Evolutionary conservation across 495 filamentous ascomycete genomes (phyloP), one percentile per base, ranked within the genome.

Genomic region (Penicillium maclennaniae): DNA sequence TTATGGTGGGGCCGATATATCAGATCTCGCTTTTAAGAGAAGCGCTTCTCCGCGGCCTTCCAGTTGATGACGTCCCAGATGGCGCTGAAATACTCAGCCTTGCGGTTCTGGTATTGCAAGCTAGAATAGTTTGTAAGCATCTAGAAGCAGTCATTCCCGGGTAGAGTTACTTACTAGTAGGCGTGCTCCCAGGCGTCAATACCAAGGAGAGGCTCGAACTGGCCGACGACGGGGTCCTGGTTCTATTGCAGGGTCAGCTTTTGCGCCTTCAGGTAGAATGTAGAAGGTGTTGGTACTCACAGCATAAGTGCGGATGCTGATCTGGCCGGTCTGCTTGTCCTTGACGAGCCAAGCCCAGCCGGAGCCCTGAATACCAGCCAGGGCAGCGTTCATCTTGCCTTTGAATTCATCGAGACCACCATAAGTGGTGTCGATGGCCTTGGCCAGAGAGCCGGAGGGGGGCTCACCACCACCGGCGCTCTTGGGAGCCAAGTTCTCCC

Each of bases 11-110:
- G 44, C 49, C 37, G 39, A 43, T 51, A 36, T 43, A 55, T 43
- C 53, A 40, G 23, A 25, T 16, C 25, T 31, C 21, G 36, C 44
- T 68, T 68, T 14, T 68, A 75, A 40, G 65, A 37, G 66, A 92
- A 93, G 51, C 93, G 84, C 70, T 87, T 82, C 80, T 95, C 95
- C 34, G 87, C 93, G 37, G 87, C 80, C 80, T 92, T 93, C 93
- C 93, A 98, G 79, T 97, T 97, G 62, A 98, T 80, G 43, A 98
- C 90, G 58, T 97, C 90, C 93, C 93, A 98, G 68, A 98, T 87
- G 51, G 91, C 91, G 51, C 82, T 83, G 72, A 98, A 96, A 77
- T 98, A 98, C 71, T 97, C 95, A 48, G 89, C 93, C 83, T 98
- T 98, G 67, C 92, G 87, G 78, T 97, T 98, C 80, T 96, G 82